These are phyloP conservation scores for Borovskyia barvae DNA, from an alignment of 208 protist species.

Conservation along the genomic window DNA sequence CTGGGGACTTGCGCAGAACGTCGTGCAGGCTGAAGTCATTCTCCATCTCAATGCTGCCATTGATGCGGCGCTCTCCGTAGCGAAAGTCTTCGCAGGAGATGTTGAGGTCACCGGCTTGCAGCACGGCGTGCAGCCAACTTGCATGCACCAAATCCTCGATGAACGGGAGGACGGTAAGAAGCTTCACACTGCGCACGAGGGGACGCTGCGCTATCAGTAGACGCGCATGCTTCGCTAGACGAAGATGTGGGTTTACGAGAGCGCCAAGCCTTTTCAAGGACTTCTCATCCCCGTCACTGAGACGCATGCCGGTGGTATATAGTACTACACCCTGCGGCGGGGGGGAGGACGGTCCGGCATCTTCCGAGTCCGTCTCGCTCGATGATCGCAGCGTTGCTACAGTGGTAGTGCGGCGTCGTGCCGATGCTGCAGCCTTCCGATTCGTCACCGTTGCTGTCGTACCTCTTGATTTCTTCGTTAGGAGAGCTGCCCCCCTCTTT, in stretches of 20 bases:
- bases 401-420: too few species aligned
- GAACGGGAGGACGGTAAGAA: slow-evolving; percentile 65
- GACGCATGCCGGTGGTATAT: slow-evolving; percentile 64
- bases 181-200: slow-evolving; percentile 76
- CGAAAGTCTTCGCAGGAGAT: slow-evolving; percentile 2
- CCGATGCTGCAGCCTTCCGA: too few species aligned
- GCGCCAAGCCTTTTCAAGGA: slow-evolving; percentile 30
- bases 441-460: too few species aligned
- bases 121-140: slow-evolving; percentile 50
- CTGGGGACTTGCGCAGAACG: slow-evolving; percentile 24
- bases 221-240: slow-evolving; percentile 25
- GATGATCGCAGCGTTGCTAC: background rate
- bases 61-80: slow-evolving; percentile 37
- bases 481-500: too few species aligned
- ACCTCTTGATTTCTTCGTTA: too few species aligned
- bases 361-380: background rate
- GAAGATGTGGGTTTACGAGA: slow-evolving; percentile 48
- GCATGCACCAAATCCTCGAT: slow-evolving; percentile 42
- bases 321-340: slow-evolving; percentile 20
- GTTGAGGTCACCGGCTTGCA: slow-evolving; percentile 21
- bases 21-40: slow-evolving; percentile 53
- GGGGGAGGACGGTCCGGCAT: background rate
- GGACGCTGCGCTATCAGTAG: slow-evolving; percentile 49
- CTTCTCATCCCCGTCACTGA: slow-evolving; percentile 25
- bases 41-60: slow-evolving; percentile 47